Percentiles rank a stretch among this genome's conserved stretches.
These are phyloP conservation scores for Hortiboletus campestris DNA, from an alignment of 768 basidiomycete species.

Conservation along the genomic window DNA sequence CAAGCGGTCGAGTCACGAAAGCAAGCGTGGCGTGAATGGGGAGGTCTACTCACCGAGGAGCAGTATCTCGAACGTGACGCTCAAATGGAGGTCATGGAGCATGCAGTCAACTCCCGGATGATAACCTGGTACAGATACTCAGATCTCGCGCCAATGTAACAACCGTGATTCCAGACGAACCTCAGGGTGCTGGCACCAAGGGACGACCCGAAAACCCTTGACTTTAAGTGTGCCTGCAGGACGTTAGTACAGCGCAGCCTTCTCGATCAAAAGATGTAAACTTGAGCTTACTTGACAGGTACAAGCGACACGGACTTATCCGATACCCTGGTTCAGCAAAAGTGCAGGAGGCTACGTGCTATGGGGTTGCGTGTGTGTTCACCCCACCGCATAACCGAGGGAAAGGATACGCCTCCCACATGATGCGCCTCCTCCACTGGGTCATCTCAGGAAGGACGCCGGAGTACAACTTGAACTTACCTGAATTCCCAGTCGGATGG, in stretches of 20 bases:
- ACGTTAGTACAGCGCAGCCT: neutral
- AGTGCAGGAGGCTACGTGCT: constrained; percentile 40
- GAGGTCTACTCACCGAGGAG: too few relatives aligned
- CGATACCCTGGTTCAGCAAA: constrained; percentile 23
- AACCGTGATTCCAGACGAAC: too few relatives aligned
- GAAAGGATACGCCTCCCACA: constrained; percentile 55
- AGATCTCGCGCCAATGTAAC: too few relatives aligned
- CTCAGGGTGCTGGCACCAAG: constrained; percentile 55
- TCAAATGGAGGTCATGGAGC: too few relatives aligned
- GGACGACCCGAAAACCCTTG: constrained; percentile 37
- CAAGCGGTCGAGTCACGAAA: too few relatives aligned
- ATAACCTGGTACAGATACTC: too few relatives aligned
- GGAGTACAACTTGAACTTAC: constrained; percentile 30
- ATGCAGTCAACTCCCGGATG: too few relatives aligned
- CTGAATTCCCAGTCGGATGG: constrained; percentile 37
- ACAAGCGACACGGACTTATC: too few relatives aligned
- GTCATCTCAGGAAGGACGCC: constrained; percentile 36
- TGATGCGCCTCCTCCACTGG: constrained; percentile 66
- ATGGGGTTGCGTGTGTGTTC: constrained; percentile 55
- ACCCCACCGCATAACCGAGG: constrained; percentile 52
- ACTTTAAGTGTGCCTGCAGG: constrained; percentile 1
- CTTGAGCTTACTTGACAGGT: too few relatives aligned
- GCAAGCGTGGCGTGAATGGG: too few relatives aligned
- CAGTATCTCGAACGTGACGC: too few relatives aligned
- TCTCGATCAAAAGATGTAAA: too few relatives aligned